A percentile compares a stretch with the other conserved stretches of the same genome.
Evolutionary conservation across 2,329 filamentous ascomycete species (phyloP).

Genomic region (Ambrosiella cleistominuta): DNA sequence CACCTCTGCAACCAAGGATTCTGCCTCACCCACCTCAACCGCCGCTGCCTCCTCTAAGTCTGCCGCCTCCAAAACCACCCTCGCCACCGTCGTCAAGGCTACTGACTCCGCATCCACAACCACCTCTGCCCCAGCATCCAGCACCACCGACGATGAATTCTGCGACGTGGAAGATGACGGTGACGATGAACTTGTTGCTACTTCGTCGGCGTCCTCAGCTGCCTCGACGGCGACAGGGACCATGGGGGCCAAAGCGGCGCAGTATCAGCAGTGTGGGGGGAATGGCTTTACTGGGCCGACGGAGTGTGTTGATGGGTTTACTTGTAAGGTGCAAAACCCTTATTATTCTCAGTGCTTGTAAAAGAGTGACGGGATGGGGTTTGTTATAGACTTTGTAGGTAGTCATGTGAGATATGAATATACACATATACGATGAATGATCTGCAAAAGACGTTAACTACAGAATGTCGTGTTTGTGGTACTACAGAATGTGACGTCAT

Average conservation of each 20-base stretch:
- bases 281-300: constrained; percentile 21
- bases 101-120: not conserved
- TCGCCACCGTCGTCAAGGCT: not conserved
- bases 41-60: not conserved
- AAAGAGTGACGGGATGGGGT: not conserved
- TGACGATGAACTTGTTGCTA: not conserved
- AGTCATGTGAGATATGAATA: not conserved
- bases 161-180: not conserved
- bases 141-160: not conserved
- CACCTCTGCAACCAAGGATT: not conserved
- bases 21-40: not conserved
- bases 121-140: not conserved
- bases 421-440: not conserved
- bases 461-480: not conserved
- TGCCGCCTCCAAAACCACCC: not conserved
- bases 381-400: not conserved
- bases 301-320: constrained; percentile 20
- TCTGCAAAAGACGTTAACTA: not conserved
- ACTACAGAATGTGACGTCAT: not conserved
- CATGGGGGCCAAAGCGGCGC: constrained; percentile 17
- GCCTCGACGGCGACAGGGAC: constrained; percentile 16
- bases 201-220: constrained; percentile 18
- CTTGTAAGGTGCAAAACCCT: constrained; percentile 23
- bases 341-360: constrained; percentile 27
- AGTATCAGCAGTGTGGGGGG: constrained; percentile 25